These are phyloP conservation scores for Apiotrichum sp. DNA, from an alignment of 1,284 basidiomycete species.

Conservation along the genomic window DNA sequence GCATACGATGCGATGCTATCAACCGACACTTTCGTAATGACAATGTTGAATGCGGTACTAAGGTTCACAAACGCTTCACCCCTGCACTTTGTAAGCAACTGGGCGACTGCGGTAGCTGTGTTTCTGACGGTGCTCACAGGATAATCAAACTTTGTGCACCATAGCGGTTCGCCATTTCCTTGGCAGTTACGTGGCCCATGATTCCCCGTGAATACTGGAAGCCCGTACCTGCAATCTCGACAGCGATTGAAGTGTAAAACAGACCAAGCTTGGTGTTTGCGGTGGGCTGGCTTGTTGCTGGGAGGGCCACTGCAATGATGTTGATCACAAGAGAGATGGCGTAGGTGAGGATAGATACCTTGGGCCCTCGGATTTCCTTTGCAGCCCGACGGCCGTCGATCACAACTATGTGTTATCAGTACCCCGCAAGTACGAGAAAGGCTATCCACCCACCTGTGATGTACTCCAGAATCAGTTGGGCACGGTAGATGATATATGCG, in stretches of 20 bases:
- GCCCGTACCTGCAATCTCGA: conserved; percentile 15
- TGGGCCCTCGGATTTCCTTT: neutral
- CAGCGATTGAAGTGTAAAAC: conserved; percentile 22
- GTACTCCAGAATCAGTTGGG: conserved; percentile 22
- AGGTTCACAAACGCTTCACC: conserved; percentile 31
- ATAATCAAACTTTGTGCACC: conserved; percentile 32
- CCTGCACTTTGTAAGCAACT: conserved; percentile 4
- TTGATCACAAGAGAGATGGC: conserved; percentile 15
- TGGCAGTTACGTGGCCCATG: conserved; percentile 1
- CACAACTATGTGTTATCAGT: neutral
- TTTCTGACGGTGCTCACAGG: conserved; percentile 14
- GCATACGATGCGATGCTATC: conserved; percentile 18
- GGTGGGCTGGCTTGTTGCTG: conserved; percentile 3
- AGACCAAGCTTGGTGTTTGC: conserved; percentile 19
- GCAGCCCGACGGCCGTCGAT: neutral
- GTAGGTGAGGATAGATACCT: conserved; percentile 2
- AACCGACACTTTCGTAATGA: conserved; percentile 22
- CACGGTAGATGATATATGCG: conserved; percentile 20
- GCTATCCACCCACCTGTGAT: neutral
- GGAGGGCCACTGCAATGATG: conserved; percentile 14
- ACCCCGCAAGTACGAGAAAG: too few relatives aligned
- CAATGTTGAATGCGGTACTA: conserved; percentile 19
- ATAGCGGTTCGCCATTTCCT: conserved; percentile 16
- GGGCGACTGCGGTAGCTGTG: too few relatives aligned
- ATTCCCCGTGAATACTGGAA: neutral